These are phyloP conservation scores for Oryza officinalis DNA, from an alignment of 176 grass and related monocot species.

Conservation along the genomic window DNA sequence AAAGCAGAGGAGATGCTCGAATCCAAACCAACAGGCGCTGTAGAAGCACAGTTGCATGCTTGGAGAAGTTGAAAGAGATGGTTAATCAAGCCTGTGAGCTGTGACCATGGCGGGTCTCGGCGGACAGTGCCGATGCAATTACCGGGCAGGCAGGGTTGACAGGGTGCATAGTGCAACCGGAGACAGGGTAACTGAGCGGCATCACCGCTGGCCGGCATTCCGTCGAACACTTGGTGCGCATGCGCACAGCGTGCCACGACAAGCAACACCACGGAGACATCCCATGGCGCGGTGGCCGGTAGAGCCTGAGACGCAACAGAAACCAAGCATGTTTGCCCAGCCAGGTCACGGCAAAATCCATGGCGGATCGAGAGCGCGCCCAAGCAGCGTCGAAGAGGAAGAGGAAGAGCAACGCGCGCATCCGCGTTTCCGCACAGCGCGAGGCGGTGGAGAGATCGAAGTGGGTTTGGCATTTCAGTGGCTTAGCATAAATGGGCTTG, in stretches of 20 bases:
- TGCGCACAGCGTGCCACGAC: background rate
- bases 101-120: background rate
- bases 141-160: background rate
- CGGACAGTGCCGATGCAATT: background rate
- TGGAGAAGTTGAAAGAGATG: slow-evolving; percentile 8
- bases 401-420: background rate
- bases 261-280: background rate
- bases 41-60: slow-evolving; percentile 9
- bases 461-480: background rate
- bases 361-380: background rate
- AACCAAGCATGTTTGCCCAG: background rate
- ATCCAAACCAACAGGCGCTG: slow-evolving; percentile 2
- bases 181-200: slow-evolving; percentile 11
- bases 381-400: background rate
- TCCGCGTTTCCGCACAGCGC: background rate
- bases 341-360: background rate
- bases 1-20: slow-evolving; percentile 20
- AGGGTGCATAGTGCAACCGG: background rate
- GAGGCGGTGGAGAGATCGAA: background rate
- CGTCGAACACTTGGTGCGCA: slow-evolving; percentile 18
- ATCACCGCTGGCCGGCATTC: slow-evolving; percentile 2
- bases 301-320: background rate
- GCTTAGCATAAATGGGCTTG: background rate
- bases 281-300: background rate
- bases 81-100: background rate